phyloP scores from a whole-genome alignment of 2,329 filamentous ascomycete genomes.

The Penicillium sp. region DNA sequence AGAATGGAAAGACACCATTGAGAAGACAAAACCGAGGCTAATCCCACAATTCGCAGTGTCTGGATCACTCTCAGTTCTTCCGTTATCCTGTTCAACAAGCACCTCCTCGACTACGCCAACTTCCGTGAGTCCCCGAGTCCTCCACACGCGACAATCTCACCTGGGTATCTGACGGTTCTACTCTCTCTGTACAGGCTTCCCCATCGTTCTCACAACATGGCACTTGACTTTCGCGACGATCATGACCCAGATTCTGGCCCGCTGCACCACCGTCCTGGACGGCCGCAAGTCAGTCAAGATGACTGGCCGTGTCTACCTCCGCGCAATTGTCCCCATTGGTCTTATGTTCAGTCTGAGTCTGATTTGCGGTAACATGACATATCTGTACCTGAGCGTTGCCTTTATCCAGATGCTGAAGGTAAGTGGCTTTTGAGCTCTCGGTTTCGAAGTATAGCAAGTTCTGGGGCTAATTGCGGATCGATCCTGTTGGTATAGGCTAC shows the following conservation, averaged over 20 bases:
- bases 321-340: constrained; percentile 92
- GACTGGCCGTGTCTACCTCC: constrained; percentile 90
- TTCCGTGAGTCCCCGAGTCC: constrained; percentile 69
- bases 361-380: constrained; percentile 96
- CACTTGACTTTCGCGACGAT: constrained; percentile 91
- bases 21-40: background rate
- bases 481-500: constrained; percentile 68
- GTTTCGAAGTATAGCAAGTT: background rate
- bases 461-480: constrained; percentile 9
- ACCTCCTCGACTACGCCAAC: constrained; percentile 83
- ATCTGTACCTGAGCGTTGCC: constrained; percentile 91
- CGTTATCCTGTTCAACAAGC: constrained; percentile 99
- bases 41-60: constrained; percentile 59
- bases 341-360: constrained; percentile 94
- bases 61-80: constrained; percentile 94
- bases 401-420: constrained; percentile 97
- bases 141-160: background rate
- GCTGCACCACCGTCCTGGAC: constrained; percentile 87
- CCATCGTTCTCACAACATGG: constrained; percentile 85
- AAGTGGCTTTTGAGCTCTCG: background rate
- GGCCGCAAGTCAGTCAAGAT: constrained; percentile 96
- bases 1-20: background rate
- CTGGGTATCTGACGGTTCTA: background rate
- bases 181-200: constrained; percentile 47
- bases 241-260: constrained; percentile 92